These are phyloP conservation scores for Rhizopus microsporus DNA, from an alignment of 371 early-diverging fungal genomes.

Conservation along the genomic window DNA sequence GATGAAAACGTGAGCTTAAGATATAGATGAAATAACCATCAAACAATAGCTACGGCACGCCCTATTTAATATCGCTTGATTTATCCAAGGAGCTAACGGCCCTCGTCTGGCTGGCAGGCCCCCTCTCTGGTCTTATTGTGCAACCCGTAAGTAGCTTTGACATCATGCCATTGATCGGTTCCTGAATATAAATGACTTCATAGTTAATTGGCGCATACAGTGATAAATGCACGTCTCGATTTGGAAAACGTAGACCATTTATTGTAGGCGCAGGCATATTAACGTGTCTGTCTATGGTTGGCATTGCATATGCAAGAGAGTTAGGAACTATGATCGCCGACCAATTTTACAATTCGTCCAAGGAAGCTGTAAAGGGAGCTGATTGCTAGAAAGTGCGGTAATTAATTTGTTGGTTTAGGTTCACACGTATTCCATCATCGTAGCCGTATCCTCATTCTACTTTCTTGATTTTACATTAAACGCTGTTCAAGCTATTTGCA, in stretches of 20 bases:
- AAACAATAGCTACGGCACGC: constrained; percentile 66
- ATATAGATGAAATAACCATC: neutral
- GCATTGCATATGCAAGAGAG: constrained; percentile 70
- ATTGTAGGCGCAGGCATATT: constrained; percentile 61
- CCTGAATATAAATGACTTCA: neutral
- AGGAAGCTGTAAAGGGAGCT: constrained; percentile 24
- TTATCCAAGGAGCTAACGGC: constrained; percentile 67
- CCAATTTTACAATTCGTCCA: constrained; percentile 50
- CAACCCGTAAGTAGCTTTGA: constrained; percentile 55
- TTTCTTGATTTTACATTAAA: constrained; percentile 75
- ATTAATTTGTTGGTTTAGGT: constrained; percentile 7
- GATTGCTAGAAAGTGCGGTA: constrained; percentile 7
- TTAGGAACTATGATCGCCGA: constrained; percentile 25
- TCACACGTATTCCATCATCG: constrained; percentile 46
- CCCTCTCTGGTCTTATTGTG: constrained; percentile 72
- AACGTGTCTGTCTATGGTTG: constrained; percentile 60
- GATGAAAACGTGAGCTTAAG: constrained; percentile 9
- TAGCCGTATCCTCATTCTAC: constrained; percentile 71
- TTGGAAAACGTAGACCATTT: constrained; percentile 66
- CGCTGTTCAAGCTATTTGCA: constrained; percentile 62
- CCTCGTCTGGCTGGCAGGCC: constrained; percentile 80
- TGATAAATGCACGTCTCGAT: constrained; percentile 57
- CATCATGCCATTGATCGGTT: neutral
- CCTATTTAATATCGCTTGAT: constrained; percentile 71
- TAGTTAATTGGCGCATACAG: constrained; percentile 64